Conservation (phyloP, 345 rosid genomes). For the Lenwebbia sp. region DNA sequence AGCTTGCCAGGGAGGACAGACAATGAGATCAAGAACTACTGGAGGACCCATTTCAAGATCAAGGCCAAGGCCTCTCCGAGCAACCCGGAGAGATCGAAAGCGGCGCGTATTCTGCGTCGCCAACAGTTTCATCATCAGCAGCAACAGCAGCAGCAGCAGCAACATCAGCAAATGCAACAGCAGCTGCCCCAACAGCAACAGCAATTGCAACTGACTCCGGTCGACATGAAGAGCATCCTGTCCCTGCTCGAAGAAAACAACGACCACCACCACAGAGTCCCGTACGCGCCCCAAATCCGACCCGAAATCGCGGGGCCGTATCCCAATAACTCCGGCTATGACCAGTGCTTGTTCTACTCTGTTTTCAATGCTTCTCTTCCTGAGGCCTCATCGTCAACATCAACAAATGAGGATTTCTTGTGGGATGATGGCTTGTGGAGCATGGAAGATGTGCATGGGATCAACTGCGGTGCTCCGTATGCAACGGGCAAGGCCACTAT, state of each 20-base stretch:
- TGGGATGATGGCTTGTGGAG: slow-evolving; percentile 88
- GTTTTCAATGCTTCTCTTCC: slow-evolving; percentile 8
- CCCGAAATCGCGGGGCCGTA: slow-evolving; percentile 11
- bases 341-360: neutral
- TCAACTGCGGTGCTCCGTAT: slow-evolving; percentile 20
- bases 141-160: slow-evolving; percentile 16
- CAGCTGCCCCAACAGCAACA: slow-evolving; percentile 50
- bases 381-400: slow-evolving; percentile 1
- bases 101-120: slow-evolving; percentile 40
- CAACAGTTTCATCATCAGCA: slow-evolving; percentile 70
- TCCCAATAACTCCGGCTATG: neutral
- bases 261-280: slow-evolving; percentile 10
- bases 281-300: slow-evolving; percentile 33
- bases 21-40: slow-evolving; percentile 85
- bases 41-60: slow-evolving; percentile 95
- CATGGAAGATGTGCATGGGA: slow-evolving; percentile 50
- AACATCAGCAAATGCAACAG: slow-evolving; percentile 28
- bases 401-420: slow-evolving; percentile 25
- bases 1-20: slow-evolving; percentile 94
- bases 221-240: slow-evolving; percentile 27
- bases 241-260: slow-evolving; percentile 41
- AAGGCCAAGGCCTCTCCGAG: slow-evolving; percentile 43
- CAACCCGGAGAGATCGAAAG: slow-evolving; percentile 35
- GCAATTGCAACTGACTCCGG: slow-evolving; percentile 26
- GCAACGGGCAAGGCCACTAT: slow-evolving; percentile 6